Evolutionary conservation across 2,329 filamentous ascomycete species (phyloP), one percentile per base, ranked within the genome.

Genomic region (Karstenula rhodostoma): DNA sequence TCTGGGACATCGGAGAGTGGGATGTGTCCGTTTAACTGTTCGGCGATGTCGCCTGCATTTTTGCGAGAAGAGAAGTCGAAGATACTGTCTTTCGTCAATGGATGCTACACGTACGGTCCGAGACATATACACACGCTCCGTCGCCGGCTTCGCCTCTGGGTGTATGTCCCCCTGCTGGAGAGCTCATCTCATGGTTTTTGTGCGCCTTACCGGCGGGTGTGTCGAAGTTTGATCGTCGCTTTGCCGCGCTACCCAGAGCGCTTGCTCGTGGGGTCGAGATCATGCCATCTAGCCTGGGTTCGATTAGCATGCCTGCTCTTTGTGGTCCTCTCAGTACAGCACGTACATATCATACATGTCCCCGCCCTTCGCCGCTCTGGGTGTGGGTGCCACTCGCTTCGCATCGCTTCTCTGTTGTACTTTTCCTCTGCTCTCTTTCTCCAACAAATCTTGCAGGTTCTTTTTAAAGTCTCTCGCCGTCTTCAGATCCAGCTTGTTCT

Each of bases 21-120:
- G 32, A 96, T 85, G 60, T 94, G 87, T 44, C 86, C 83, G 77
- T 97, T 97, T 63, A 99, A 85, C 29, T 93, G 86, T 75, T 98
- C 94, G 50, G 95, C 76, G 10, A 93, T 85, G 69, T 96, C 90
- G 58, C 94, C 94, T 13, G 93, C 84, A 69, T 96, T 94, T 35
- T 84, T 81, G 53, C 95, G 88, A 62, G 94, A 88, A 54, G 87
- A 84, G 74, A 98, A 98, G 5, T 89, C 83, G 22, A 87, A 82
- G n/a, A 81, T 72, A 54, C 86, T 88, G 60, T 43, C 53, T 47
- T 32, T 46, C 44, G 22, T 65, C 66, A 65, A 64, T 67, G 43
- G 66, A 60, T 46, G 22, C 15, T 17, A 22, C 10, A 58, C 50
- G 35, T 27, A 58, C 50, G 35, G 27, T 43, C 29, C 8, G 42